Evolutionary conservation across 768 basidiomycete species (phyloP), one percentile per base, ranked within the genome.

Genomic region (Phaeotremella skinneri): DNA sequence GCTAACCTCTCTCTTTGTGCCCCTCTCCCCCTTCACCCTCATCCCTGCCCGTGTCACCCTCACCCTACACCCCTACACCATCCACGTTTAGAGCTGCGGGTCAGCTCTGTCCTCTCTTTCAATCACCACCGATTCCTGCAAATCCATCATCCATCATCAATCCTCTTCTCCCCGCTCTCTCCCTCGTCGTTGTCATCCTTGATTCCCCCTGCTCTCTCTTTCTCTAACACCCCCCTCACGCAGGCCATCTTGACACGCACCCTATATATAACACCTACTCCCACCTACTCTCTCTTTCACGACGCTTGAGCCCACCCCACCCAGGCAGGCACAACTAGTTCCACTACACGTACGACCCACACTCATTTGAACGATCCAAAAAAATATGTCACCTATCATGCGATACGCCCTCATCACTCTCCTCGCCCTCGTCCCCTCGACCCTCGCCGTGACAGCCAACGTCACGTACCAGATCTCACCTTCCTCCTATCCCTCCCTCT

Each of bases 381-480:
- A 9, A 34, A 59, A 47, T 37, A 67, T 65, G 61, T 56, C 27
- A 55, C 57, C 47, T 58, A 63, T 57, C 31, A 58, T 34, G 27
- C 52, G 16, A 7, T 37, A 37, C 17, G 47, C 56, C 30, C 43
- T 66, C 25, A 49, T 62, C 47, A 49, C 54, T 34, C 49, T 60
- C 23, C 55, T 61, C 48, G 47, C 63, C 25, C 48, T 68, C 56
- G 43, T 63, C 26, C 61, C 66, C 41, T 50, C 56, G 14, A 56
- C 52, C 34, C 37, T 62, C 21, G 58, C 54, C 50, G 48, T 54
- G 5, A 49, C 49, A 11, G 9, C 61, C 7, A 65, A 55, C 47
- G 49, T 42, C 14, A 61, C 62, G 14, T 73, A 68, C 54, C 52
- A 65, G 39, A 61, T 73, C 64, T 67, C 66, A 4, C 69, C 71